A percentile compares a stretch with the other conserved stretches of the same genome.
These are phyloP conservation scores for Mallotus nudiflorus DNA, from an alignment of 345 rosid genomes.

Conservation along the genomic window DNA sequence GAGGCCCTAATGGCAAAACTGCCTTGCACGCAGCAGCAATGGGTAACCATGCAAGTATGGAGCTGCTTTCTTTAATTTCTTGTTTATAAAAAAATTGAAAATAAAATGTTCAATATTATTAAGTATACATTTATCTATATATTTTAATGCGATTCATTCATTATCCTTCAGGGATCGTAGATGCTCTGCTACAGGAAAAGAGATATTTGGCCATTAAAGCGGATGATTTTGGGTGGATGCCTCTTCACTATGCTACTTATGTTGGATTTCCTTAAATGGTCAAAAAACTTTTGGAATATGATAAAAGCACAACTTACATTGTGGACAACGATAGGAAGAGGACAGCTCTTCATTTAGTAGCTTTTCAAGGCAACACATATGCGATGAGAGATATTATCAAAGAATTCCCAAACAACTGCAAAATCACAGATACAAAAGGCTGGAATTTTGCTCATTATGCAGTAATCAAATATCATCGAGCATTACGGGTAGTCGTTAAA, in stretches of 20 bases:
- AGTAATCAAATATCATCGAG: not conserved
- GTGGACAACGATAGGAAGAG: not conserved
- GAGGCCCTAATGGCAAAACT: slow-evolving; percentile 25
- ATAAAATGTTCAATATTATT: too few species aligned
- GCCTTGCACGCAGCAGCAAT: slow-evolving; percentile 21
- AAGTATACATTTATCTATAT: too few species aligned
- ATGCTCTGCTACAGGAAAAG: not conserved
- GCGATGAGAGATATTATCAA: slow-evolving; percentile 1
- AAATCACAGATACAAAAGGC: slow-evolving; percentile 9
- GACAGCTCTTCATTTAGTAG: slow-evolving; percentile 23
- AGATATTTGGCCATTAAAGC: not conserved
- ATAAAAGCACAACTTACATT: not conserved
- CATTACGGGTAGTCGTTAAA: not conserved
- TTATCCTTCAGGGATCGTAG: too few species aligned
- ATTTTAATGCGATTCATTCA: too few species aligned
- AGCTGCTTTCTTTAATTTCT: too few species aligned
- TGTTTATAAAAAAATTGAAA: too few species aligned
- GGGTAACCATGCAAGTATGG: not conserved
- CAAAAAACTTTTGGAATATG: not conserved
- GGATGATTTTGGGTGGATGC: slow-evolving; percentile 2
- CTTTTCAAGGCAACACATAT: not conserved
- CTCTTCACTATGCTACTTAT: slow-evolving; percentile 22
- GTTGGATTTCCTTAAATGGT: not conserved
- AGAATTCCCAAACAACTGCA: slow-evolving; percentile 7
- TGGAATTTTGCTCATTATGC: slow-evolving; percentile 21